Percentiles rank a stretch among this genome's conserved stretches.
phyloP scores from a whole-genome alignment of 345 rosid genomes.

The Salix caprea region DNA sequence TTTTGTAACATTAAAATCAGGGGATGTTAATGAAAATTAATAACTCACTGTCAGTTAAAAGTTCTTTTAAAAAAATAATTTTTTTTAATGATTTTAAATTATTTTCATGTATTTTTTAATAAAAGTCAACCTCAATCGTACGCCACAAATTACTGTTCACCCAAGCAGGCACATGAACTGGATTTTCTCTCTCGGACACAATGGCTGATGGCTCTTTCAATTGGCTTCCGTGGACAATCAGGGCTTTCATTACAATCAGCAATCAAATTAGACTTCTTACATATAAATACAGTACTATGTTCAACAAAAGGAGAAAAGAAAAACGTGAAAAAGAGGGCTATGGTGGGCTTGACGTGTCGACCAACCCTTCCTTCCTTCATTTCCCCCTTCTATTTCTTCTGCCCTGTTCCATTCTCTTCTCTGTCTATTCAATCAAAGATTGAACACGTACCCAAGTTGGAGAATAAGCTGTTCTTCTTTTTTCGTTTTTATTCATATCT shows the following conservation, averaged over 20 bases:
- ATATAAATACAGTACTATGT: conserved; percentile 2
- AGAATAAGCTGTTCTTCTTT: not conserved
- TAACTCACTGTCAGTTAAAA: no score
- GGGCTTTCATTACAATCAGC: not conserved
- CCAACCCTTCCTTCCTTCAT: conserved; percentile 3
- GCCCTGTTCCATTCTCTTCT: not conserved
- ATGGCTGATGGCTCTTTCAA: not conserved
- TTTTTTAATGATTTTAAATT: no score
- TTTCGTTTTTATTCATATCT: not conserved
- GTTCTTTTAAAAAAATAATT: no score
- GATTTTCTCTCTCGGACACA: not conserved
- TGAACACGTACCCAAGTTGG: conserved; percentile 1
- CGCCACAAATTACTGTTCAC: not conserved
- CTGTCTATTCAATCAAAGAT: conserved; percentile 4
- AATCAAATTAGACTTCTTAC: not conserved
- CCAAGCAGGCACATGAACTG: not conserved
- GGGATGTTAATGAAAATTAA: no score
- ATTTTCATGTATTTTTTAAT: no score
- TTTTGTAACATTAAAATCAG: no score
- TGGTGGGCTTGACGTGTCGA: conserved; percentile 22
- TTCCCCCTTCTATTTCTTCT: not conserved
- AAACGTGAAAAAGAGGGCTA: not conserved
- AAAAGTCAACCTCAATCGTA: no score
- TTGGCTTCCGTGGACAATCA: conserved; percentile 11
- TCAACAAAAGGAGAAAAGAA: conserved; percentile 1